phyloP scores from a whole-genome alignment of 2,329 filamentous ascomycete genomes.

The Cordyceps fumosorosea region DNA sequence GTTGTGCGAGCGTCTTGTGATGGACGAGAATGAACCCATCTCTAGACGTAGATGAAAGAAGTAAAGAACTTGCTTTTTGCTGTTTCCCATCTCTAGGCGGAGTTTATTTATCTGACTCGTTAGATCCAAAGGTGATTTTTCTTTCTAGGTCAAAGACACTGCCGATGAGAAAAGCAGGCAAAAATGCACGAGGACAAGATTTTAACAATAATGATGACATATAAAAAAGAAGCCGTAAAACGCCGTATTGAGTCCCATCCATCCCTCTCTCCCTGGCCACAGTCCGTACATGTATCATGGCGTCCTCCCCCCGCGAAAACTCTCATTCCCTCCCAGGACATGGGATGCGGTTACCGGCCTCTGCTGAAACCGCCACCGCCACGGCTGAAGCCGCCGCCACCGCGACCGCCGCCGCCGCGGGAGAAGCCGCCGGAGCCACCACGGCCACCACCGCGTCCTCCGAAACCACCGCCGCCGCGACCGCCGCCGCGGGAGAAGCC shows the following conservation, averaged over 20 bases:
- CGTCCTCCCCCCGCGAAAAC: background rate
- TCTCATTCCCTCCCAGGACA: background rate
- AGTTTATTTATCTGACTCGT: background rate
- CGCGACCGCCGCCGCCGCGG: conserved; percentile 8
- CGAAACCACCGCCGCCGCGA: conserved; percentile 20
- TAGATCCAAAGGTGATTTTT: background rate
- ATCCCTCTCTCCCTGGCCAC: background rate
- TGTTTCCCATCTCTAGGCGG: background rate
- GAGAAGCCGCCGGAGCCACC: conserved; percentile 14
- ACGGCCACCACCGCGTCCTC: conserved; percentile 17
- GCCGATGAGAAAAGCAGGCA: background rate
- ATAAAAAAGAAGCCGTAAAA: conserved; percentile 17
- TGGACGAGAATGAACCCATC: too few species aligned
- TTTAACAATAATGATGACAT: conserved; percentile 13
- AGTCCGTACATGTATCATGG: conserved; percentile 5
- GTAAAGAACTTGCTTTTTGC: background rate
- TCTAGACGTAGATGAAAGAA: background rate
- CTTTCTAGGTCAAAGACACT: background rate
- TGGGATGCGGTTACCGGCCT: conserved; percentile 16
- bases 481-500: conserved; percentile 13
- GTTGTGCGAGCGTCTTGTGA: background rate
- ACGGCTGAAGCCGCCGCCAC: conserved; percentile 18
- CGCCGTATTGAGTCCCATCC: conserved; percentile 13
- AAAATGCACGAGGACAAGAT: background rate
- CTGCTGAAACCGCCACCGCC: conserved; percentile 26